Conservation (phyloP, 257 asterid species). For the Ajuga chamaepitys region DNA sequence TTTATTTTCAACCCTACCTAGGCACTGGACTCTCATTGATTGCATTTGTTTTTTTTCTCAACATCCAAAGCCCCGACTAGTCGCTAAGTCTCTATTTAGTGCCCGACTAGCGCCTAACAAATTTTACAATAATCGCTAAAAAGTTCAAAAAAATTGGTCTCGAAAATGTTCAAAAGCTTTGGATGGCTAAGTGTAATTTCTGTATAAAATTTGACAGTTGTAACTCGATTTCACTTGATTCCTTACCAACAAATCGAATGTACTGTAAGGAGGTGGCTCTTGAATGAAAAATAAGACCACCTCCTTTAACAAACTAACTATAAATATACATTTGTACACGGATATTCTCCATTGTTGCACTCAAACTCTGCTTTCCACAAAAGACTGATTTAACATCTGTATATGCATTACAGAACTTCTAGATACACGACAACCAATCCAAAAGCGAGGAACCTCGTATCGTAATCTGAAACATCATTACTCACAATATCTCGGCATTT, state of each 20-base stretch:
- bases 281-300: slow-evolving; percentile 22
- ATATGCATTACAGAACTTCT: slow-evolving; percentile 9
- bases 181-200: too few relatives aligned
- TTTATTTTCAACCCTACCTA: too few relatives aligned
- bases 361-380: slow-evolving; percentile 3
- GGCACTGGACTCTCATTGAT: too few relatives aligned
- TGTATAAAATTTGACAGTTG: too few relatives aligned
- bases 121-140: too few relatives aligned
- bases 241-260: neutral
- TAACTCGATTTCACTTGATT: too few relatives aligned
- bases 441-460: neutral
- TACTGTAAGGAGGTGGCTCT: slow-evolving; percentile 16
- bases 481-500: slow-evolving; percentile 3
- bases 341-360: neutral
- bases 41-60: too few relatives aligned
- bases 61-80: too few relatives aligned
- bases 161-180: too few relatives aligned
- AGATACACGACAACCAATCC: neutral
- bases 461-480: neutral
- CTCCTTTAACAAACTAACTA: slow-evolving; percentile 10
- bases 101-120: too few relatives aligned
- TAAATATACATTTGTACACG: slow-evolving; percentile 10
- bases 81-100: too few relatives aligned
- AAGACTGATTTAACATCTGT: slow-evolving; percentile 4
- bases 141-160: too few relatives aligned